Evolutionary conservation across 2,329 filamentous ascomycete genomes (phyloP).

Genomic region (Myriosclerotinia curreyana): DNA sequence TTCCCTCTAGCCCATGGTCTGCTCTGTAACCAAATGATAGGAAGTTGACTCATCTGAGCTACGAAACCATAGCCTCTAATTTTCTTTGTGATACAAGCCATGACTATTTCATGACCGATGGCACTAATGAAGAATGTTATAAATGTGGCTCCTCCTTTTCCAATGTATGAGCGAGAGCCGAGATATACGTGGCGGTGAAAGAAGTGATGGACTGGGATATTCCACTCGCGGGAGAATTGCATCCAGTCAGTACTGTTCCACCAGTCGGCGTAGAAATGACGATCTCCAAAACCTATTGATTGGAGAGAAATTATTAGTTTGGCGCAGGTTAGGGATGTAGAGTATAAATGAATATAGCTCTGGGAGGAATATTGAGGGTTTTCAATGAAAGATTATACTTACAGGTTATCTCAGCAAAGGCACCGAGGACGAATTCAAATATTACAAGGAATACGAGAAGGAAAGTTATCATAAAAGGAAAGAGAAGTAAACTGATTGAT

Average conservation of each 20-base stretch:
- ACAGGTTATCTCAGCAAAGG: slow-evolving; percentile 88
- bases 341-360: not conserved
- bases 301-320: slow-evolving; percentile 8
- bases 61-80: slow-evolving; percentile 89
- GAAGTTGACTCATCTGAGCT: slow-evolving; percentile 94
- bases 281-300: slow-evolving; percentile 67
- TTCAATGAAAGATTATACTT: slow-evolving; percentile 14
- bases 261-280: slow-evolving; percentile 84
- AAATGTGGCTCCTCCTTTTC: slow-evolving; percentile 72
- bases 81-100: slow-evolving; percentile 98
- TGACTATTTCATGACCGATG: slow-evolving; percentile 88
- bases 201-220: slow-evolving; percentile 95
- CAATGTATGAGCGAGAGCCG: slow-evolving; percentile 73
- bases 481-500: slow-evolving; percentile 85
- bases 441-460: slow-evolving; percentile 96
- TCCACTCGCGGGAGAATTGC: slow-evolving; percentile 95
- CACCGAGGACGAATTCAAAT: slow-evolving; percentile 93
- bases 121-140: slow-evolving; percentile 92
- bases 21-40: slow-evolving; percentile 87
- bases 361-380: not conserved
- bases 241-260: slow-evolving; percentile 85
- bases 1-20: slow-evolving; percentile 71
- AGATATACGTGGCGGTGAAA: slow-evolving; percentile 92
- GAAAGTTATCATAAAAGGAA: slow-evolving; percentile 96
- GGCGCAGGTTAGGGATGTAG: not conserved